These are phyloP conservation scores for Curvularia sp. DNA, from an alignment of 2,329 filamentous ascomycete genomes.

Conservation along the genomic window DNA sequence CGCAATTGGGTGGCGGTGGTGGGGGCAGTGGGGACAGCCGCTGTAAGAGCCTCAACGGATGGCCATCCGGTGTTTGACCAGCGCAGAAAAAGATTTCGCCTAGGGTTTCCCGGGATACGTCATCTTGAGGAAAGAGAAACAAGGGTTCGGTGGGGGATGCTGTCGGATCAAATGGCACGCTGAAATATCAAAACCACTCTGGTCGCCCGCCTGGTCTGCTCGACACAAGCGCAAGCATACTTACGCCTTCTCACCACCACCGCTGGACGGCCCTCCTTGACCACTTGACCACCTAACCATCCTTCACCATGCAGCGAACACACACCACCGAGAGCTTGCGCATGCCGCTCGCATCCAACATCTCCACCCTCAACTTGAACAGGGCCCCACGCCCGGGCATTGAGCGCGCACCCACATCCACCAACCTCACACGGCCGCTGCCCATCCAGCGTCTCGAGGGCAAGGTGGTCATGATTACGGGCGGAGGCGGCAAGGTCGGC, in stretches of 20 bases:
- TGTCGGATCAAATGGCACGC: slow-evolving; percentile 1
- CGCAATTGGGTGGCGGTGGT: slow-evolving; percentile 31
- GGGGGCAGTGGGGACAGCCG: slow-evolving; percentile 32
- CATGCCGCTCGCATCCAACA: slow-evolving; percentile 17
- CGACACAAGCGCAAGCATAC: background rate
- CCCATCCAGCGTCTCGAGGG: slow-evolving; percentile 42
- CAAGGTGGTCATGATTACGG: slow-evolving; percentile 46
- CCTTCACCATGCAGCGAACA: slow-evolving; percentile 12
- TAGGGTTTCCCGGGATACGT: slow-evolving; percentile 37
- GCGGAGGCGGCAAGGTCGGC: slow-evolving; percentile 44
- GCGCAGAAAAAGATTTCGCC: slow-evolving; percentile 36
- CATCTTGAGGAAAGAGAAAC: slow-evolving; percentile 24
- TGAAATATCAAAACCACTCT: slow-evolving; percentile 9
- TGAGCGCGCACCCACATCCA: slow-evolving; percentile 38
- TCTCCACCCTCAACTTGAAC: slow-evolving; percentile 37
- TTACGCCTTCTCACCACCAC: slow-evolving; percentile 4
- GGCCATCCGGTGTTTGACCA: slow-evolving; percentile 18
- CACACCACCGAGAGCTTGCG: slow-evolving; percentile 23
- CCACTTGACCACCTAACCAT: background rate
- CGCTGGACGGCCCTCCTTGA: slow-evolving; percentile 20
- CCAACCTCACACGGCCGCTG: slow-evolving; percentile 36
- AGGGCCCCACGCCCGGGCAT: slow-evolving; percentile 34
- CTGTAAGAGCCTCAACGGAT: slow-evolving; percentile 35
- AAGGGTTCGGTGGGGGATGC: slow-evolving; percentile 21
- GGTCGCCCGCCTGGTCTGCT: background rate